Conservation (phyloP, 2,329 filamentous ascomycete species). For the Grosmannia penicillata region DNA sequence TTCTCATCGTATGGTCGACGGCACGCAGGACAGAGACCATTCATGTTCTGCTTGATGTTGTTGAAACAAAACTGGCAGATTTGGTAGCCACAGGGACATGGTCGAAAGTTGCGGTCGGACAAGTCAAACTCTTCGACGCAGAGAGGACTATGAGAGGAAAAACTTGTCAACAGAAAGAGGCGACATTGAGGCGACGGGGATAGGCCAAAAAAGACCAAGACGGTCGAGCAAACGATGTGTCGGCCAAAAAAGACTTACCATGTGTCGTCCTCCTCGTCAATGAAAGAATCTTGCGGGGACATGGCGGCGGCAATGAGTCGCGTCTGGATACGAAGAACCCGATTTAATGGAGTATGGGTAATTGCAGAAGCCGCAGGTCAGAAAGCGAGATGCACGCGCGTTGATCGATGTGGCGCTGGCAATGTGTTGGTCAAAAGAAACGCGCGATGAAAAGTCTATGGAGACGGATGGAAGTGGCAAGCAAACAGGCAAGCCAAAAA, state of each 20-base stretch:
- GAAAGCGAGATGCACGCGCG: no score
- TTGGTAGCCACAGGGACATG: constrained; percentile 97
- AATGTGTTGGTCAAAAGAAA: neutral
- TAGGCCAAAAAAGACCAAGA: neutral
- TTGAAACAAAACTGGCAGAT: constrained; percentile 99
- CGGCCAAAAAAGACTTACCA: constrained; percentile 33
- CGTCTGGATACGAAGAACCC: neutral
- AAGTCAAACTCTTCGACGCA: constrained; percentile 99
- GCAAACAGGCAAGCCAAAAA: neutral
- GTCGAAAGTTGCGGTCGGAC: constrained; percentile 90
- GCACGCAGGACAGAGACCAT: constrained; percentile 93
- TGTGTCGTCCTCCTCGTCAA: constrained; percentile 57
- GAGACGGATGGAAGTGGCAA: neutral
- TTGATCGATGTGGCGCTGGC: no score
- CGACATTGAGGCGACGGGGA: no score
- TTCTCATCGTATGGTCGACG: constrained; percentile 91
- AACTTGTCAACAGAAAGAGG: no score
- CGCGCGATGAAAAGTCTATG: constrained; percentile 1
- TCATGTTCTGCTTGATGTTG: constrained; percentile 97
- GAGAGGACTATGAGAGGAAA: constrained; percentile 51
- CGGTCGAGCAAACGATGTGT: neutral
- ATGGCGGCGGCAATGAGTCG: constrained; percentile 23
- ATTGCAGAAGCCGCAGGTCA: neutral
- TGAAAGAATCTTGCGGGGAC: constrained; percentile 55
- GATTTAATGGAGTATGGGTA: neutral